Evolutionary conservation across 1,139 yeast species (phyloP).

Genomic region (Kodamaea fungicola): DNA sequence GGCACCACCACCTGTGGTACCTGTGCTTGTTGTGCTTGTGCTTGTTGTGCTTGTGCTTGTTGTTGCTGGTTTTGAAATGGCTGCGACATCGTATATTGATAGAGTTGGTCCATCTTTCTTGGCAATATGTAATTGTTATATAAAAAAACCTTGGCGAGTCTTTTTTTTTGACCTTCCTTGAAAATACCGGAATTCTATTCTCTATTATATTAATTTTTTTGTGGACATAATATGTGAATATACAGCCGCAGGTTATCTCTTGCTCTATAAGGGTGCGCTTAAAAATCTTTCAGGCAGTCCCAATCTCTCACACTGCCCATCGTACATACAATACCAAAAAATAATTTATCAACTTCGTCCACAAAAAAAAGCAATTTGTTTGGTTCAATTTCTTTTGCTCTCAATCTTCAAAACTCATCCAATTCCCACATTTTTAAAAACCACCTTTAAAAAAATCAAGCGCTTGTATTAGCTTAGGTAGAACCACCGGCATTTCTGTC

Average conservation of each 20-base stretch:
- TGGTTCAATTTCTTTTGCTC: background rate
- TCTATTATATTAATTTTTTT: background rate
- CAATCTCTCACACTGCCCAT: too few relatives aligned
- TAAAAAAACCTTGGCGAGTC: slow-evolving; percentile 6
- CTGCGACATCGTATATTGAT: slow-evolving; percentile 1
- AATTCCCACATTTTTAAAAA: slow-evolving; percentile 5
- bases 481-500: background rate
- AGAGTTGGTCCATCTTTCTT: slow-evolving; percentile 5
- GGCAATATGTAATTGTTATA: background rate
- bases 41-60: slow-evolving; percentile 1
- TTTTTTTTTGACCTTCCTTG: background rate
- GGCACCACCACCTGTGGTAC: slow-evolving; percentile 1
- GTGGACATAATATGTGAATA: background rate
- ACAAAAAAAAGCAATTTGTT: too few relatives aligned
- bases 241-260: background rate
- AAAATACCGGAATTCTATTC: background rate
- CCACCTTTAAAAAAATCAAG: background rate
- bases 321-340: too few relatives aligned
- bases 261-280: too few relatives aligned
- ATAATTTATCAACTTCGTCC: too few relatives aligned
- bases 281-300: too few relatives aligned
- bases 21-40: slow-evolving; percentile 1
- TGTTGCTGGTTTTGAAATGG: background rate
- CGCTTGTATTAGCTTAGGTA: background rate
- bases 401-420: slow-evolving; percentile 7